Percentiles rank a stretch among this genome's conserved stretches.
These are phyloP conservation scores for Xylaria hypoxylon DNA, from an alignment of 2,329 filamentous ascomycete species.

Conservation along the genomic window DNA sequence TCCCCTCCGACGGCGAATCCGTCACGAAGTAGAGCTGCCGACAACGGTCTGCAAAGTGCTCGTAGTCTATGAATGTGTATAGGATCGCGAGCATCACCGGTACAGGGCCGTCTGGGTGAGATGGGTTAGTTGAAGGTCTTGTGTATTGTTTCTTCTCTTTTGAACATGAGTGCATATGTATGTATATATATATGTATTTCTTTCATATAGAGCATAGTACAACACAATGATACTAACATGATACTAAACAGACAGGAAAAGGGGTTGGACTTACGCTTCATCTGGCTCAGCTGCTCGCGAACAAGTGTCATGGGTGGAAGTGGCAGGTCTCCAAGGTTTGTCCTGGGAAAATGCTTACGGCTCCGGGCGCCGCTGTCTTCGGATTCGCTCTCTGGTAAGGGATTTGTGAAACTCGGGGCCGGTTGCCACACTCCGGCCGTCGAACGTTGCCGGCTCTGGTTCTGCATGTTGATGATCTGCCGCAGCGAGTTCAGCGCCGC, in stretches of 20 bases:
- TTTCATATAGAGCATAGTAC: neutral
- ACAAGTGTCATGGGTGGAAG: conserved; percentile 66
- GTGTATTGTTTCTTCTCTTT: neutral
- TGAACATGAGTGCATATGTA: no score
- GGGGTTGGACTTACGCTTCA: conserved; percentile 54
- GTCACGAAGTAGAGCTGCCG: conserved; percentile 63
- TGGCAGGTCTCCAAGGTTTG: conserved; percentile 62
- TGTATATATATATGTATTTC: no score
- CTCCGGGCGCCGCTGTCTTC: conserved; percentile 37
- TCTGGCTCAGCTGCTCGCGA: conserved; percentile 60
- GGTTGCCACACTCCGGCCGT: conserved; percentile 34
- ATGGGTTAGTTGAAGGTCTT: neutral
- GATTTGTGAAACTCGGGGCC: conserved; percentile 23
- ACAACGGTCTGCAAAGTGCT: conserved; percentile 63
- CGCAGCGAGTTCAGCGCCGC: conserved; percentile 64
- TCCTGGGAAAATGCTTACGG: conserved; percentile 59
- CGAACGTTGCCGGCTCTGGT: conserved; percentile 41
- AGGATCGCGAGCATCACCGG: conserved; percentile 64
- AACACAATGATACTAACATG: neutral
- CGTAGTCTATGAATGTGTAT: conserved; percentile 61
- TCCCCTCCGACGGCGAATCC: conserved; percentile 62
- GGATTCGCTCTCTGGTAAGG: conserved; percentile 19
- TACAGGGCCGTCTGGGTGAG: conserved; percentile 54
- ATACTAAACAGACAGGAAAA: neutral
- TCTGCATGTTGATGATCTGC: conserved; percentile 65